Base-by-base conservation (phyloP, 1,284 basidiomycete genomes). In the Trichosporon asahii region DNA sequence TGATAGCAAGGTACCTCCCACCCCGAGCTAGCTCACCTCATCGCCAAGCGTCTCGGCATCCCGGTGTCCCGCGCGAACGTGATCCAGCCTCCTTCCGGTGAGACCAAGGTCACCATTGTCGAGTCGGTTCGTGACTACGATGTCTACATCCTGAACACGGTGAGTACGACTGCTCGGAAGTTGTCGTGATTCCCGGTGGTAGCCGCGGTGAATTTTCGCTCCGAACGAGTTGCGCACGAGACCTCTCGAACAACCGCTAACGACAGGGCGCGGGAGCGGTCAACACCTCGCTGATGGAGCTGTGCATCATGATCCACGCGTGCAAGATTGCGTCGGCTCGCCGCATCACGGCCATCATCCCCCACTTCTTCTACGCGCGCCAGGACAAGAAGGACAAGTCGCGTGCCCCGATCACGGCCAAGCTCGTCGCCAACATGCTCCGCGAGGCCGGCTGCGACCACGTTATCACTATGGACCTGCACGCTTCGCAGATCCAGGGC, bases 341-440 rank as follows among this genome's bases (percentile, higher is more conserved):
- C 81, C 88, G 97, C 75, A 98, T 99, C 81, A 98, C 96, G 21
- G 96, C 96, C 33, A 95, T 99, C 75, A 88, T 97, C 68, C 95
- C 95, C 61, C 88, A 97, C 66, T 98, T 95, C 85, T 94, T 94
- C 21, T 98, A 98, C 84, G 90, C 95, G 29, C 88, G 95, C 63
- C 95, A 99, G 85, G 97, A 99, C 87, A 99, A 99, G 85, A 99
- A 99, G 86, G 97, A 99, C 88, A 99, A 99, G 86, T 95, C 93
- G 76, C 89, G 97, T 67, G 97, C 97, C 21, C 97, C 97, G 60
- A 99, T 99, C 81, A 96, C 96, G 3, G 97, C 97, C 66, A 99
- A 99, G 84, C 89, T 99, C 37, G 94, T 99, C 27, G 97, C 97
- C 70, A 99, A 99, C 85, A 99, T 99, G 96, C 88, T 99, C 74